Evolutionary conservation across 305 asterid species (phyloP), one percentile per base, ranked within the genome.

Genomic region (Fraxinus dipetala): DNA sequence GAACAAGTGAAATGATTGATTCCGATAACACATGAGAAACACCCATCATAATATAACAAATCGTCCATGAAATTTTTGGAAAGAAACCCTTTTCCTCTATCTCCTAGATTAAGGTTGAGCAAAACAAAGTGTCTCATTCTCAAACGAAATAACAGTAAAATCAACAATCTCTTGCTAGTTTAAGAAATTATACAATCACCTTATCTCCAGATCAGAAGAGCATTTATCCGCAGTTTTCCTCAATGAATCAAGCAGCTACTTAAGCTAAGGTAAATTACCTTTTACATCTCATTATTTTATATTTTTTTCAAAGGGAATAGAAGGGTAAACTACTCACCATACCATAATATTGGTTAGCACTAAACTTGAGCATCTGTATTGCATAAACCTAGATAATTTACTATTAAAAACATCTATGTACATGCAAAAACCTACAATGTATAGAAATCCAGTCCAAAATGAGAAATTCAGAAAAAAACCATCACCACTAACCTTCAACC

Each of bases 401-500:
- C 36, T 31, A 69, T 30, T 69, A 34, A 14, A 24, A 61, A 65
- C 72, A 22, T 24, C 18, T 69, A 69, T 69, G 18, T 30, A 31
- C 40, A 14, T 14, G 75, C 75, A 30, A n/a, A 69, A 36, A 69
- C 6, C 22, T 28, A 69, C 20, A 30, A 69, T 69, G 38, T 30
- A 69, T 69, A 30, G 9, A 69, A 28, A 69, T 69, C n/a, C 20
- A 30, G 75, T 14, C 40, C 75, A 13, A 28, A 11, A 69, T 69
- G 75, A 69, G 40, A 13, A 69, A 69, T 63, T 30, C 1, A 69
- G 75, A 26, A 22, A 26, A 67, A 11, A 65, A 10, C 6, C 26
- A 24, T 65, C 6, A 14, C 5, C 61, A 63, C 87, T 67, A 30
- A 91, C 96, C 93, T 88, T 92, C 83, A 96, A 84, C 86, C 87